Base-by-base conservation (phyloP, 164 flowering plant genomes). In the Magnolia sinica region DNA sequence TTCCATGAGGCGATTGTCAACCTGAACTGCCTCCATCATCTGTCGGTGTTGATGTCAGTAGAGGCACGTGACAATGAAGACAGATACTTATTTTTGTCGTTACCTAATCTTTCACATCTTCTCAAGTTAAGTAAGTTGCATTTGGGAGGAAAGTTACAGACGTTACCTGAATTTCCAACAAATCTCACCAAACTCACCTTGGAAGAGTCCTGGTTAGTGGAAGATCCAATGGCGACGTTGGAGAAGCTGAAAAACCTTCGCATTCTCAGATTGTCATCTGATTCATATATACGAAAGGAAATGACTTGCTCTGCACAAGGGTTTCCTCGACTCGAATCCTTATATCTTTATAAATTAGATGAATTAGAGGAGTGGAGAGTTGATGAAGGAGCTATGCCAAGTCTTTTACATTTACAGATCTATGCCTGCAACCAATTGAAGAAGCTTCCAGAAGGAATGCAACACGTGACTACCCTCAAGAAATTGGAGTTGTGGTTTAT, bases 381-480 rank as follows among this genome's bases (percentile, higher is more conserved):
- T 27, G 27, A 66, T 2, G 27, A 66, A 27, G 69, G 69, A 66
- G 10, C 69, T 16, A 66, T 66, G 69, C 69, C 69, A 66, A 3
- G 69, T 19, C 69, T 66, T 66, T 27, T 9, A 9, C 10, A 20
- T 66, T 27, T 66, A 9, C 8, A 14, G 14, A 66, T 66, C 22
- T 0, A 0, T 3, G 76, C 55, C 29, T 84, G 84, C 68, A 52
- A 68, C 63, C 51, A 37, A 10, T 72, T 81, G 76, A 75, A 75
- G 69, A 77, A 55, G 77, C 76, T 84, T 29, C 82, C 81, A 9
- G 82, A 82, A 72, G 85, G 82, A 1, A 31, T 82, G 74, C 84
- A 77, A 65, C 64, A 74, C 68, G 72, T 79, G 52, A 77, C 82
- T 73, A 72, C 80, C 37, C 63, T 79, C 67, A 55, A 55, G 59